Evolutionary conservation across 179 eudicot species (phyloP), one percentile per base, ranked within the genome.

Genomic region (Sideroxylon spinosum): DNA sequence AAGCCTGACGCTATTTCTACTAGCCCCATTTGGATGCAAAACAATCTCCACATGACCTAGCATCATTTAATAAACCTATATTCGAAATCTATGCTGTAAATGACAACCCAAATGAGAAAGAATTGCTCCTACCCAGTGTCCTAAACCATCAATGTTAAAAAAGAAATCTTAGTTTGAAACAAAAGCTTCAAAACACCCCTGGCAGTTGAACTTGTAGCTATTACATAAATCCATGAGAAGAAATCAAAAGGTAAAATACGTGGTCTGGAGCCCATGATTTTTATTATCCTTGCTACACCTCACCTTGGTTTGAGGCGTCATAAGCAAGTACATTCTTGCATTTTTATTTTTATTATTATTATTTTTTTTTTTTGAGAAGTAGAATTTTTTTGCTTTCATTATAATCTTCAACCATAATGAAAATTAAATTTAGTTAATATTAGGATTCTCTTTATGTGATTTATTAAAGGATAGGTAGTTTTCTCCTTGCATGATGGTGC

Each of bases 271-370:
- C 91, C 99, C 71, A 76, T 96, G 77, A 96, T 94, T 86, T 94
- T 96, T 73, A 85, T 96, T 71, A 91, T 94, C 28, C 91, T 90
- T 83, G 99, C 99, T 70, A 87, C 98, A 64, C 99, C 99, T 76
- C 99, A 96, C 91, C 99, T 96, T 84, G 98, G 99, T 77, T 96
- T 98, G 56, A 89, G 96, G 84, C 98, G 99, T 79, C 89, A 94
- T 81, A 91, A 91, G 74, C 99, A 96, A 96, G 98, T 89, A 88
- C n/a, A 8, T 60, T 65, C 66, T 65, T 55, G 55, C 32, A 55
- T 49, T 49, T 49, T 49, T 10, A n/a, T n/a, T n/a, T n/a, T n/a
- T n/a, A n/a, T n/a, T n/a, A n/a, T n/a, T n/a, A n/a, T n/a, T n/a
- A n/a, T 10, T 14, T 37, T 3, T 37, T 37, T 37, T 37, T 37